Evolutionary conservation across 257 asterid genomes (phyloP).

Genomic region (Henckelia pumila): DNA sequence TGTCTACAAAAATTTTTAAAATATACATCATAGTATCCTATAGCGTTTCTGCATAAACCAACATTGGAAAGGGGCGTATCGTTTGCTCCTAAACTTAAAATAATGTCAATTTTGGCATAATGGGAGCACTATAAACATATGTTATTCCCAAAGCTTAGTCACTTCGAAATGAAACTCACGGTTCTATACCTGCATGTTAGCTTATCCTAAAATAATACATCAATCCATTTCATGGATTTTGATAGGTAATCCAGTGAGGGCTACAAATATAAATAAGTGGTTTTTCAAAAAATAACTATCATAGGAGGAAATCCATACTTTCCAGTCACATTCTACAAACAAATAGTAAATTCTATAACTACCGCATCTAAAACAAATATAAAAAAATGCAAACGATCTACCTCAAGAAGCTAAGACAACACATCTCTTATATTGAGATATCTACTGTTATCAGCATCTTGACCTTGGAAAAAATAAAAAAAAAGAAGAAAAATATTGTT

Average conservation of each 20-base stretch:
- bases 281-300: too few relatives aligned
- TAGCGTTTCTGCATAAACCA: conserved; percentile 3
- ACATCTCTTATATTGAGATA: too few relatives aligned
- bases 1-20: neutral
- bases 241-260: too few relatives aligned
- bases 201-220: neutral
- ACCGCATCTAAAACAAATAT: too few relatives aligned
- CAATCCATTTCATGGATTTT: neutral
- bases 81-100: neutral
- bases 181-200: neutral
- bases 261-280: neutral
- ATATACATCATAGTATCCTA: neutral
- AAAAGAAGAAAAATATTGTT: too few relatives aligned
- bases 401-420: too few relatives aligned
- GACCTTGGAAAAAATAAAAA: too few relatives aligned
- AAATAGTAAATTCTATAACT: too few relatives aligned
- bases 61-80: neutral
- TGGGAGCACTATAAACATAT: neutral
- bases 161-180: neutral
- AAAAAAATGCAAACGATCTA: too few relatives aligned
- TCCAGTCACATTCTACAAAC: too few relatives aligned
- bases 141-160: neutral
- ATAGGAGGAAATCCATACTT: too few relatives aligned
- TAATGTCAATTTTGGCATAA: neutral
- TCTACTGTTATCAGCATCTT: too few relatives aligned